Base-by-base conservation (phyloP, 2,329 filamentous ascomycete genomes). In the Neofusicoccum umdonicola region DNA sequence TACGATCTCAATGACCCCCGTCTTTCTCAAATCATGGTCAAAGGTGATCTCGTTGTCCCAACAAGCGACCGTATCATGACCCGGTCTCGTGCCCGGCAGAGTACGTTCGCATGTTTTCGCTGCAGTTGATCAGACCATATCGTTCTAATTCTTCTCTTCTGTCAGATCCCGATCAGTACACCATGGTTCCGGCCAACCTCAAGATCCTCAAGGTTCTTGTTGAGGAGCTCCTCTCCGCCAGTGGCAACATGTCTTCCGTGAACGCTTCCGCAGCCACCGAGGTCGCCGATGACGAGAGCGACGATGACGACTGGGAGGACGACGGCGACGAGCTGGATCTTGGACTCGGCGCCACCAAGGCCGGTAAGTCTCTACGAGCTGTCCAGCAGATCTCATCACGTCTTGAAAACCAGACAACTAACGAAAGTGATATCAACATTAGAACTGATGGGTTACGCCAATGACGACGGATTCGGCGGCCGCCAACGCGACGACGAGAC, bases 161-260 rank as follows among this genome's bases (percentile, higher is more conserved):
- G 34, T 57, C 65, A 91, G 88, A 94, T 74, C 95, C 95, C 15
- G 93, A 97, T 74, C 89, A 90, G 75, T 98, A 90, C 80, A 97
- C 93, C 5, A 87, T 91, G 66, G 88, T 99, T 65, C 87, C 93
- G 0, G 93, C 93, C 0, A 89, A 92, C 1, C 85, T 99, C 73
- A 99, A 99, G 81, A 97, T 99, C 66, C 81, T 98, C 78, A 99
- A 99, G 82, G 90, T 98, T 3, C 86, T 99, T 8, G 90, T 98
- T 52, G 92, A 97, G 73, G 95, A 99, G 79, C 86, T 99, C 3
- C 83, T 91, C 5, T 92, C 91, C 0, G 92, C 93, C 1, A 89
- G 91, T 4, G 64, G 64, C 48, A 62, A 62, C 57, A 31, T 62
- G 57, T 64, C 65, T 6, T 67, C 65, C 22, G 48, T 88, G 0